phyloP scores from a whole-genome alignment of 495 filamentous ascomycete genomes.

The Penicillium antarcticum region DNA sequence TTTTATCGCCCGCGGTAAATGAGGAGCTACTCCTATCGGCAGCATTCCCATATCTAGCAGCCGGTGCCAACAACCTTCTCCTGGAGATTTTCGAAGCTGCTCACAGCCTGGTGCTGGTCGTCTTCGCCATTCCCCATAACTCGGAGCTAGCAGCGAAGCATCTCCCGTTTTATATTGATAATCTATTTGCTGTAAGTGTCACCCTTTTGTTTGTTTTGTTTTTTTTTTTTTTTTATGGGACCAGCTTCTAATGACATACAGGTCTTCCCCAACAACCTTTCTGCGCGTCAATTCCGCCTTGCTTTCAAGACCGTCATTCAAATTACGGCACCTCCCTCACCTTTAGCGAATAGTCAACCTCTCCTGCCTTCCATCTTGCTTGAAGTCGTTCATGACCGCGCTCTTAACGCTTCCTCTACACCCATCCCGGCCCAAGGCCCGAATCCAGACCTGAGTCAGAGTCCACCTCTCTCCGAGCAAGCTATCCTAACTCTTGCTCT shows the following conservation, averaged over 20 bases:
- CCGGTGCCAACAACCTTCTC: constrained; percentile 58
- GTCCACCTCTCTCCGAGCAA: constrained; percentile 68
- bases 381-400: constrained; percentile 73
- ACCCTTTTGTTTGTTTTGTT: no score
- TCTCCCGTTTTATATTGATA: constrained; percentile 82
- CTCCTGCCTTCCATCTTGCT: constrained; percentile 74
- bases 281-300: constrained; percentile 84
- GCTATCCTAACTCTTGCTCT: constrained; percentile 75
- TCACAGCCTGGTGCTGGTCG: constrained; percentile 80
- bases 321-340: constrained; percentile 79
- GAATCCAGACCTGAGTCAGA: constrained; percentile 27
- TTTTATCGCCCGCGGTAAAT: constrained; percentile 59
- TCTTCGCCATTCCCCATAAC: constrained; percentile 76
- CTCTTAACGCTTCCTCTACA: constrained; percentile 51
- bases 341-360: constrained; percentile 66
- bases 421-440: constrained; percentile 38
- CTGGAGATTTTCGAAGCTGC: constrained; percentile 87
- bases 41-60: constrained; percentile 72
- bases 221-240: not conserved
- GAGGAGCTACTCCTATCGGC: constrained; percentile 73
- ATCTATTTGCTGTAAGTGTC: constrained; percentile 63
- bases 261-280: constrained; percentile 80
- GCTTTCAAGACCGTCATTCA: constrained; percentile 88
- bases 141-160: constrained; percentile 66
- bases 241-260: constrained; percentile 20